Conservation (phyloP, 768 basidiomycete genomes). For the Leccinum longicurvipes region DNA sequence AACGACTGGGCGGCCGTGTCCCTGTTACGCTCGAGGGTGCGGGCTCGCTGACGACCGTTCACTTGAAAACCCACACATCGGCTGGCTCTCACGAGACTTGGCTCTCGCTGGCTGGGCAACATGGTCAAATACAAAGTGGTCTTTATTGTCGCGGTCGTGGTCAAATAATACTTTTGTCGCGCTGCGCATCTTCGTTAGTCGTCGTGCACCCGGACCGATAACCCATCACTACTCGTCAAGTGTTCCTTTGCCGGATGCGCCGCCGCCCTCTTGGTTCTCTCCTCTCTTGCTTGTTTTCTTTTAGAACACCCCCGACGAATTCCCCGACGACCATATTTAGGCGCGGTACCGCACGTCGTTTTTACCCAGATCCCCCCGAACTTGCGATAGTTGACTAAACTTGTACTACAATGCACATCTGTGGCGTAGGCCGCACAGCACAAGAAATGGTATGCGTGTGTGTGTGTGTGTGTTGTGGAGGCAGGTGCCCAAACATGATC, state of each 20-base stretch:
- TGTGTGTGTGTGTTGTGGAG: not conserved
- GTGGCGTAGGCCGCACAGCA: not conserved
- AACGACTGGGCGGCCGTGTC: not conserved
- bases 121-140: not conserved
- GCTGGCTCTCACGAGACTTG: slow-evolving; percentile 9
- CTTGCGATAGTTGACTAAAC: slow-evolving; percentile 10
- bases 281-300: not conserved
- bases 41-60: not conserved
- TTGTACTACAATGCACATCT: slow-evolving; percentile 1
- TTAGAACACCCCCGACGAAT: slow-evolving; percentile 2
- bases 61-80: not conserved
- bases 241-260: not conserved
- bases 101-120: not conserved
- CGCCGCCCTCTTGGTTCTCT: not conserved
- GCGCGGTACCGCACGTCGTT: slow-evolving; percentile 14
- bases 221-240: not conserved
- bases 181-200: not conserved
- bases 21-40: not conserved
- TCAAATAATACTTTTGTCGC: not conserved
- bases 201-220: not conserved
- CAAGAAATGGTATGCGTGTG: not conserved
- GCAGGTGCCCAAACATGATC: not conserved
- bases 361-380: not conserved
- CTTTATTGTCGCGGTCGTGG: not conserved
- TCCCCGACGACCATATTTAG: slow-evolving; percentile 7